Evolutionary conservation across 2,329 filamentous ascomycete species (phyloP), one percentile per base, ranked within the genome.

Genomic region (Fusarium continuum): DNA sequence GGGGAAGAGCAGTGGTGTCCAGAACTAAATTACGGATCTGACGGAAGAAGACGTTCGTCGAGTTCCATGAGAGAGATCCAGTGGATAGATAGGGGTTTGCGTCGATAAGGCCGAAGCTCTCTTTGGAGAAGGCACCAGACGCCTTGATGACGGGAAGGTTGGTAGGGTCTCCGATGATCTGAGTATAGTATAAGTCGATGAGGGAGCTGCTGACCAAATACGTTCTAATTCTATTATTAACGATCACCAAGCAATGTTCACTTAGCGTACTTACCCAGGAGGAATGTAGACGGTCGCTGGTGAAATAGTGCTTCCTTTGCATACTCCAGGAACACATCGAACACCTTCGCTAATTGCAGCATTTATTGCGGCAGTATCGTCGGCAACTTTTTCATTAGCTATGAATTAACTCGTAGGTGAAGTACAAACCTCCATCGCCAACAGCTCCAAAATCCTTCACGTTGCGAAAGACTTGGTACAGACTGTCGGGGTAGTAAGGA

Each of bases 171-270:
- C 91, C 91, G 25, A 93, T 83, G 60, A 95, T 82, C 74, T 92
- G 89, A 2, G 91, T 93, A 73, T 92, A 92, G 78, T 93, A 95
- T 76, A 88, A 88, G 72, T 90, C 87, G 35, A 91, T 77, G 57
- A 95, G 87, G 6, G 91, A 89, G 62, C 80, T 82, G 45, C 85
- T 89, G 59, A 94, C 86, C 6, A 88, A 70, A 71, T 94, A 95
- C 4, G 88, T 93, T 38, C 76, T 77, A 28, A 3, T 5, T 8
- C 7, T 9, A 25, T 55, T 61, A 53, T 65, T 19, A 22, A 50
- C 11, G 23, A 11, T 55, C 22, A 8, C 54, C 46, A 11, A 36
- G 10, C 8, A 25, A 9, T 57, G 31, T 44, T 70, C 67, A 44
- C 69, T 70, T 16, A 65, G 4, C 9, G 2, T 0, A 55, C 73